Evolutionary conservation across 169 alveolate species (phyloP).

Genomic region (Babesia microti): DNA sequence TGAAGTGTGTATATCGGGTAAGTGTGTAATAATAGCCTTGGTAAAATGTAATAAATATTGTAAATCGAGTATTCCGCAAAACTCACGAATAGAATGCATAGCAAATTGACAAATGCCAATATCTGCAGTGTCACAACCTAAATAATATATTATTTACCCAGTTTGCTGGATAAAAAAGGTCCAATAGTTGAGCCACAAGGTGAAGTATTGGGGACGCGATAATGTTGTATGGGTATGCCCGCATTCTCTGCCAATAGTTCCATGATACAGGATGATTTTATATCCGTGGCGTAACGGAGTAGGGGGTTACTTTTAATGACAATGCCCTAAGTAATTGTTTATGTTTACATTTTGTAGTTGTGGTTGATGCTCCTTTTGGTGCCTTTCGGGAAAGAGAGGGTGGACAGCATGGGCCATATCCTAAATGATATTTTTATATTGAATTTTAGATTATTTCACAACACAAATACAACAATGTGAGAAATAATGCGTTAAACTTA

Average conservation of each 20-base stretch:
- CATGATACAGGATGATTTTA: constrained; percentile 69
- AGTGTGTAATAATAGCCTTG: constrained; percentile 27
- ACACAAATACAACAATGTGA: too few species aligned
- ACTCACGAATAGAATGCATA: constrained; percentile 92
- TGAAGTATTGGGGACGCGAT: constrained; percentile 80
- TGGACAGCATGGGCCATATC: constrained; percentile 95
- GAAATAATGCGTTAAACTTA: too few species aligned
- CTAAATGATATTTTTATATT: too few species aligned
- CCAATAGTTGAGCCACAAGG: constrained; percentile 96
- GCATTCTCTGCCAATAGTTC: constrained; percentile 62
- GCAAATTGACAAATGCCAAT: constrained; percentile 90
- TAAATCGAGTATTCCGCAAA: constrained; percentile 48
- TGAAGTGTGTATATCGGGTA: too few species aligned
- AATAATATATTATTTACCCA: constrained; percentile 82
- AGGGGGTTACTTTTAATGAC: constrained; percentile 80
- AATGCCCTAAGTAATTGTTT: too few species aligned
- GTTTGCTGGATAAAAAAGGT: constrained; percentile 78
- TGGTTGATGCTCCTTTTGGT: constrained; percentile 74
- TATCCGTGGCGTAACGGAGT: constrained; percentile 83
- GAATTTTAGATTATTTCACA: too few species aligned
- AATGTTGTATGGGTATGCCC: constrained; percentile 78
- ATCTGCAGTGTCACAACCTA: constrained; percentile 83
- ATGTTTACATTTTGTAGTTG: constrained; percentile 75
- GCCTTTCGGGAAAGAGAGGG: constrained; percentile 90
- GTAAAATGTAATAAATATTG: constrained; percentile 30